Percentiles rank a stretch among this genome's conserved stretches.
These are phyloP conservation scores for Liquidambar formosana DNA, from an alignment of 164 flowering plant genomes.

Conservation along the genomic window DNA sequence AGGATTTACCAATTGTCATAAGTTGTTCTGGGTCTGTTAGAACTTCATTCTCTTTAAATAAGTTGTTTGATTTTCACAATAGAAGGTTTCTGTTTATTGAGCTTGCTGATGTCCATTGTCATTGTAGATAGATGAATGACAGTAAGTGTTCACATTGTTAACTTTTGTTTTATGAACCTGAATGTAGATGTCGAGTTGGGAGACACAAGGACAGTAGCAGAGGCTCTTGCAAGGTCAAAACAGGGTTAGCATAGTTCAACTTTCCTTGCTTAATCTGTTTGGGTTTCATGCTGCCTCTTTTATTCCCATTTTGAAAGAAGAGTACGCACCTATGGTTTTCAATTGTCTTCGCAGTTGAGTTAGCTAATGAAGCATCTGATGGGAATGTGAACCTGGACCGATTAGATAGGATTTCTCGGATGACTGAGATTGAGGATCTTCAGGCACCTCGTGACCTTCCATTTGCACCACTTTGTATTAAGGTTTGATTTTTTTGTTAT, in stretches of 20 bases:
- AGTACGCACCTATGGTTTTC: background rate
- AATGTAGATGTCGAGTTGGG: slow-evolving; percentile 63
- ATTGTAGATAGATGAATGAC: background rate
- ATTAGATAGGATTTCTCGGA: slow-evolving; percentile 46
- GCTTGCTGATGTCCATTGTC: background rate
- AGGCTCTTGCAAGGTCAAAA: slow-evolving; percentile 79
- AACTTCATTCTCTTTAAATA: background rate
- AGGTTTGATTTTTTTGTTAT: slow-evolving; percentile 47
- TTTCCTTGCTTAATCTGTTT: slow-evolving; percentile 6
- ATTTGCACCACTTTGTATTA: slow-evolving; percentile 83
- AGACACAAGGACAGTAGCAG: slow-evolving; percentile 85
- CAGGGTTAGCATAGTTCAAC: slow-evolving; percentile 49
- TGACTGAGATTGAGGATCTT: slow-evolving; percentile 91
- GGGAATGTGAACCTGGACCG: slow-evolving; percentile 43
- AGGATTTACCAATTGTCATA: no score
- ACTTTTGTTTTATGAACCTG: slow-evolving; percentile 14
- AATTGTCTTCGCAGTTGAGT: slow-evolving; percentile 42
- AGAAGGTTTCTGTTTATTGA: background rate
- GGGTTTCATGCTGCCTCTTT: background rate
- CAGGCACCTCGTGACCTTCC: slow-evolving; percentile 70
- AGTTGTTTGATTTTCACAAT: background rate
- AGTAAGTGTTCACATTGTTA: background rate
- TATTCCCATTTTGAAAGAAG: background rate
- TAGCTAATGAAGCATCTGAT: slow-evolving; percentile 51
- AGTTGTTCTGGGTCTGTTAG: background rate